phyloP scores from a whole-genome alignment of 352 stramenopile genomes.

The Globisporangium sylvaticum region DNA sequence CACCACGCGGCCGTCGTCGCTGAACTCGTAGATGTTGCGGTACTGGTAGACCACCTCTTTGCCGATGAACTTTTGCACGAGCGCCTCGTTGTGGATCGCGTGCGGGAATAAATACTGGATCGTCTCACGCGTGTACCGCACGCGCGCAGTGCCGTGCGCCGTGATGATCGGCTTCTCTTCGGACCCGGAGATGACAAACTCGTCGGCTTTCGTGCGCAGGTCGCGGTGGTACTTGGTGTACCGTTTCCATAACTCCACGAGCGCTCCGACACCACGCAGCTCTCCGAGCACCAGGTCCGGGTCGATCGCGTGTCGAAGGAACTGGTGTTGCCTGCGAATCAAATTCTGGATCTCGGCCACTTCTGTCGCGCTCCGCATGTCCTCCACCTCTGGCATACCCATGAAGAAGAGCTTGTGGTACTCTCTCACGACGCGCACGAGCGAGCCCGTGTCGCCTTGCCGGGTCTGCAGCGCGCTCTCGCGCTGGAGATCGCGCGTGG shows the following conservation, averaged over 20 bases:
- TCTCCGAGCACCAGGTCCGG: neutral
- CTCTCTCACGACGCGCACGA: conserved; percentile 3
- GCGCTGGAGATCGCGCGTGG: neutral
- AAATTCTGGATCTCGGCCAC: neutral
- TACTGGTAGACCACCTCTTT: conserved; percentile 21
- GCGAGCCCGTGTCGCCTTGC: neutral
- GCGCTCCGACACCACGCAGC: neutral
- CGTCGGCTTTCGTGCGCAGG: neutral
- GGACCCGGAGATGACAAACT: neutral
- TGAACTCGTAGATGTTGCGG: conserved; percentile 27
- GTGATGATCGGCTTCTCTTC: neutral
- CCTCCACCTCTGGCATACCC: neutral
- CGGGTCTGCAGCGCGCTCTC: conserved; percentile 4
- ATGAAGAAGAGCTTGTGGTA: conserved; percentile 4
- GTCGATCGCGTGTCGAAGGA: neutral
- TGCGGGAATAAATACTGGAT: conserved; percentile 34
- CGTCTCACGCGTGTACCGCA: conserved; percentile 2
- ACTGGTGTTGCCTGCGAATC: neutral
- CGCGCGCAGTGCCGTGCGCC: neutral
- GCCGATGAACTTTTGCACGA: conserved; percentile 32
- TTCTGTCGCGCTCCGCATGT: neutral
- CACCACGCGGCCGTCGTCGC: conserved; percentile 19
- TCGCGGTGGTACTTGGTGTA: conserved; percentile 2
- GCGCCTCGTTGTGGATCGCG: conserved; percentile 22
- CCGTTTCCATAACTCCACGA: neutral